Evolutionary conservation across 2,329 filamentous ascomycete species (phyloP), one percentile per base, ranked within the genome.

Genomic region (Rhynchosporium agropyri): DNA sequence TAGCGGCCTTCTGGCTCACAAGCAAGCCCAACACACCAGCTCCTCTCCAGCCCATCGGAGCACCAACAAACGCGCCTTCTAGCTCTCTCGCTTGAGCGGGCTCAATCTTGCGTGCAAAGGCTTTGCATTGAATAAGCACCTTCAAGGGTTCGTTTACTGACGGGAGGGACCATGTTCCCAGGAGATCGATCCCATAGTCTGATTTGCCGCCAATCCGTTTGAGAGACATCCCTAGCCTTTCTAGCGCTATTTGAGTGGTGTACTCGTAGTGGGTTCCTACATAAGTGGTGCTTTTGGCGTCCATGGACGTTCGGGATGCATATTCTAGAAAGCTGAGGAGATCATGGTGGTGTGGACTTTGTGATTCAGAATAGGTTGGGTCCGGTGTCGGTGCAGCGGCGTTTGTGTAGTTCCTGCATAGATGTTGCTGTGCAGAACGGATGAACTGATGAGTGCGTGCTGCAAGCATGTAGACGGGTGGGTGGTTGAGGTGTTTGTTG

Each of bases 241-340:
- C 71, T 0, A 94, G 81, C 0, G 83, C 77, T 3, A 76, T 73
- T 5, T 83, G 81, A 3, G 86, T 83, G 0, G 80, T 85, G 77
- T 94, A 94, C 75, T 95, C 91, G 77, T 90, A 94, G 73, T 84
- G 84, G 0, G 90, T 94, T 67, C 91, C 91, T 48, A 87, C 79
- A 73, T 87, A 93, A 50, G 86, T 81, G 0, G 84, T 86, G 15
- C 83, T 85, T 4, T 74, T 76, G 0, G 78, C 74, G 66, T 84
- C 80, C 28, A 92, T 79, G 0, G 81, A 79, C 0, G 77, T 81
- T 56, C 83, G 82, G 33, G 66, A 67, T 4, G 87, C 87, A 74
- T 92, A 87, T 31, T 81, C 77, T 33, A 89, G 74, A 73, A 92
- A 94, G 0, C 86, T 84, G 1, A 78, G 68, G 3, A 92, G 79